A percentile compares a stretch with the other conserved stretches of the same genome.
phyloP scores from a whole-genome alignment of 805 yeast genomes.

The Tetrapisispora namnaoensis region DNA sequence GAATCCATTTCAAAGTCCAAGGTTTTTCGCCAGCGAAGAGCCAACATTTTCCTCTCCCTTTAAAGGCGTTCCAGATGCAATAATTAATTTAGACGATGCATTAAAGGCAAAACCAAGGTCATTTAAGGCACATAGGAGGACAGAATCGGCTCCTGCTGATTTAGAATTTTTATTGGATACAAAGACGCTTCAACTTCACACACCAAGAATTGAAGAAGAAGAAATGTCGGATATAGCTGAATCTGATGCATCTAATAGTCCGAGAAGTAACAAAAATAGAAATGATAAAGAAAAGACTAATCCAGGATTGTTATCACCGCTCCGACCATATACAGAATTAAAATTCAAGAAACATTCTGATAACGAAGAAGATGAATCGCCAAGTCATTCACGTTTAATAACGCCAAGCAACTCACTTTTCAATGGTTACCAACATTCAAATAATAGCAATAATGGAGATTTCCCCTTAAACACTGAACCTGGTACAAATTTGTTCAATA shows the following conservation, averaged over 20 bases:
- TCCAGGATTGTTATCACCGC: conserved; percentile 4
- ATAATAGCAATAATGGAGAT: neutral
- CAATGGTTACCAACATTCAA: neutral
- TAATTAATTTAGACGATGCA: conserved; percentile 48
- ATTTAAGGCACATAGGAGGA: conserved; percentile 36
- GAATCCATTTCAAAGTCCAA: conserved; percentile 9
- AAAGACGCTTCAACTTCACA: neutral
- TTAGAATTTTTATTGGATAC: conserved; percentile 22
- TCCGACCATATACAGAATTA: conserved; percentile 2
- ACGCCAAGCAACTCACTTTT: neutral
- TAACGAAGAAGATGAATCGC: neutral
- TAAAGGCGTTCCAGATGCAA: conserved; percentile 40
- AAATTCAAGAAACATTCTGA: neutral
- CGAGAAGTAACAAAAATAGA: neutral
- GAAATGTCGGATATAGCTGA: conserved; percentile 7
- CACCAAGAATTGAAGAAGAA: conserved; percentile 16
- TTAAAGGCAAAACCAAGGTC: conserved; percentile 31
- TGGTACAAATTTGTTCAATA: neutral
- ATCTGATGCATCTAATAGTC: conserved; percentile 1
- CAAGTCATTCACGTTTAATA: neutral
- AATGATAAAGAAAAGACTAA: neutral
- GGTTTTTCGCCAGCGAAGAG: conserved; percentile 27
- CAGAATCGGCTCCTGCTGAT: conserved; percentile 50
- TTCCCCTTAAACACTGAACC: neutral
- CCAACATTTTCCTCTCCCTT: conserved; percentile 23